Evolutionary conservation across 163 green algal genomes (phyloP), one percentile per base, ranked within the genome.

Genomic region (Scenedesmus sp.): DNA sequence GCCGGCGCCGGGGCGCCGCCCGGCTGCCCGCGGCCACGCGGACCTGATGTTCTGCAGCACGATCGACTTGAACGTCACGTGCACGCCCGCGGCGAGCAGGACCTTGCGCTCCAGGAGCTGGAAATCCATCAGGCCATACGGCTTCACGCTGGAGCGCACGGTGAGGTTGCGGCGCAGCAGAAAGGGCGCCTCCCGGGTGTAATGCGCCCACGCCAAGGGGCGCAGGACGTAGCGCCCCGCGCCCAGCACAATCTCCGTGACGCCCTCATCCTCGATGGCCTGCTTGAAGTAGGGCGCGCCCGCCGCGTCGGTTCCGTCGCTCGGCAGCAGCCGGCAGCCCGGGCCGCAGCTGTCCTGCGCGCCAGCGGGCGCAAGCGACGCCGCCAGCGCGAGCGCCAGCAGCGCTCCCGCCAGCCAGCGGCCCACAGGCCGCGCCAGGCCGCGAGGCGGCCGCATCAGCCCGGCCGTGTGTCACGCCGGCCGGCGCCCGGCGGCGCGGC

Each of bases 21-120:
- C n/a, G n/a, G n/a, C n/a, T n/a, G n/a, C n/a, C n/a, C n/a, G n/a
- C n/a, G n/a, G n/a, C 24, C 2, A 36, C 56, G 53, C 53, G 14
- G 0, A 36, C 69, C 34, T 66, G 50, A 77, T 48, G 54, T 77
- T 77, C 18, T 60, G 34, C 28, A 77, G 53, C n/a, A 67, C 54
- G 7, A 77, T 29, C 22, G 14, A 14, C 5, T 45, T 29, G 34
- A 77, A 66, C 9, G 36, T 67, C 3, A 77, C 13, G 22, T 13
- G 22, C 10, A 77, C 69, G 22, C 34, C n/a, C 10, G 36, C 22
- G 18, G 20, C 53, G 4, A 77, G 7, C 13, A 77, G 54, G 18
- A 77, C 20, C 18, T 64, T 66, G 2, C 33, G 47, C 26, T 77
- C 50, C 53, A 77, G 18, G 18, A 77, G 69, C 20, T 44, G 28